Evolutionary conservation across 2,329 filamentous ascomycete genomes (phyloP).

Genomic region (Amylocarpus encephaloides): DNA sequence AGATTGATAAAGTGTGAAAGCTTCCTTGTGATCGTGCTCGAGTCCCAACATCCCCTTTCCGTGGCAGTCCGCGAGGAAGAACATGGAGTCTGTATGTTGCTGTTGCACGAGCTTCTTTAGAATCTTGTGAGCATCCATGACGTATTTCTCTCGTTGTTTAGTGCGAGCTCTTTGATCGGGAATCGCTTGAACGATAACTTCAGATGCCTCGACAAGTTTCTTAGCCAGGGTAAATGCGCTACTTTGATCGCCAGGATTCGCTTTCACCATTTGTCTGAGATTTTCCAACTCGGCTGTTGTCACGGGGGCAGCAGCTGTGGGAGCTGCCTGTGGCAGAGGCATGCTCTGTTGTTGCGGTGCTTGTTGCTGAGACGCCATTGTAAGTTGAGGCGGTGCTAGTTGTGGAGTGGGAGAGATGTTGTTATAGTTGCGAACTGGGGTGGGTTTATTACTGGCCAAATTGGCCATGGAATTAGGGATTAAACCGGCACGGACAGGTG

Average conservation of each 20-base stretch:
- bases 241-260: constrained; percentile 65
- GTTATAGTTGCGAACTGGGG: constrained; percentile 40
- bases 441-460: constrained; percentile 47
- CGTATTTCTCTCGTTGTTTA: constrained; percentile 75
- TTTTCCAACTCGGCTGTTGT: constrained; percentile 73
- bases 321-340: constrained; percentile 4
- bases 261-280: constrained; percentile 61
- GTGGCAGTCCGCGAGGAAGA: constrained; percentile 84
- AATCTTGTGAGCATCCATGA: constrained; percentile 81
- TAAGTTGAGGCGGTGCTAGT: constrained; percentile 4
- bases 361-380: neutral
- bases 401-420: constrained; percentile 18
- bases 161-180: constrained; percentile 65
- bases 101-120: constrained; percentile 76
- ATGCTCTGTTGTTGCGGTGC: neutral
- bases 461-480: constrained; percentile 53
- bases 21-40: constrained; percentile 81
- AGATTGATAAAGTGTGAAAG: constrained; percentile 87
- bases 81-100: constrained; percentile 82
- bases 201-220: constrained; percentile 78
- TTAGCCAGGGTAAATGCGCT: constrained; percentile 71
- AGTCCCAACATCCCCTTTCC: constrained; percentile 75
- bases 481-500: constrained; percentile 56
- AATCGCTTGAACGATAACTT: constrained; percentile 59
- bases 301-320: constrained; percentile 41